Base-by-base conservation (phyloP, 1,284 basidiomycete genomes). In the Leccinum brunneo-olivaceum region DNA sequence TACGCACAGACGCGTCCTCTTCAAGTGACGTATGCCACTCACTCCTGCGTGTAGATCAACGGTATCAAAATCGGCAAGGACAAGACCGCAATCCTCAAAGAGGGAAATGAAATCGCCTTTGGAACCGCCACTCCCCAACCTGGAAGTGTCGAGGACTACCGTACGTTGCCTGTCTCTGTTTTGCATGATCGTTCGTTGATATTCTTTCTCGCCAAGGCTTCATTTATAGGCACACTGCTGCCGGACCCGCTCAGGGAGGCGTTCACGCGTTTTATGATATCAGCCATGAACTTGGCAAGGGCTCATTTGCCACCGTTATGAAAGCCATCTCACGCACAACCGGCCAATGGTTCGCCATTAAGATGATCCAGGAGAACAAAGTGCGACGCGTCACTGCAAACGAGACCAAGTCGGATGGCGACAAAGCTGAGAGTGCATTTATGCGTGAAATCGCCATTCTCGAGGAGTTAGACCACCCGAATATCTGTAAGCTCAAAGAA, bases 81-180 rank as follows among this genome's bases (percentile, higher is more conserved):
- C 50, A 68, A 72, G 28, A 71, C 71, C 27, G 68, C 73, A 24
- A 68, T 90, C 39, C 66, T 94, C 39, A 72, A 70, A 19, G 83
- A 92, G 50, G 89, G 90, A 4, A 85, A 84, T 54, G 90, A 92
- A 61, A 73, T 94, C 44, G 81, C 83, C 6, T 83, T 94, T 54
- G 90, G 89, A 6, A 76, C 79, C 2, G 63, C 66, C 8, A 46
- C 63, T 6, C 66, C 72, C 8, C 71, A 77, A 37, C 59, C 63
- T 4, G 60, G 52, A 19, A 51, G 53, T 12, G 49, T 62, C 15
- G 59, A 64, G 37, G 61, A 61, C 45, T 50, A 65, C 41, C 60
- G 74, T 76, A 29, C 60, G 77, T 57, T 30, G 24, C 8, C 4
- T 11, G 51, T 39, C 56, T 39, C 56, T 58, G 16, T 43, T 45